phyloP scores from a whole-genome alignment of 2,329 filamentous ascomycete genomes.

The Nothophoma quercina region DNA sequence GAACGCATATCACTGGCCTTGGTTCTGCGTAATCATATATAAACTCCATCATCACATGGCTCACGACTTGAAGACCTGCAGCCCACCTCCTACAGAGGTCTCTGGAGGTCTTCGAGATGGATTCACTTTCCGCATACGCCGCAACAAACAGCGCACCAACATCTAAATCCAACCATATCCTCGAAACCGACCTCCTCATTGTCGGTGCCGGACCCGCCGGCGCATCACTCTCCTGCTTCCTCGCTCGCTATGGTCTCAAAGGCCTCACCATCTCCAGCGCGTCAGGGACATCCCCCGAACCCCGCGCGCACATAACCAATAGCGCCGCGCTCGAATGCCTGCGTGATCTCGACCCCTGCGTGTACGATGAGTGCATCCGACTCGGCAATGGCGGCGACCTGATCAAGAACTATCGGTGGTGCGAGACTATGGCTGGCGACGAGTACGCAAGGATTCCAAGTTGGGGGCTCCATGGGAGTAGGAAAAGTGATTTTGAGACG shows the following conservation, averaged over 20 bases:
- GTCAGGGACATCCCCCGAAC: slow-evolving; percentile 62
- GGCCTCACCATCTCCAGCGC: slow-evolving; percentile 63
- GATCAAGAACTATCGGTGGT: not conserved
- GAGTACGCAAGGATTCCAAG: slow-evolving; percentile 54
- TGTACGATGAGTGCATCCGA: slow-evolving; percentile 44
- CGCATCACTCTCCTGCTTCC: slow-evolving; percentile 62
- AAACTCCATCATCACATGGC: too few species aligned
- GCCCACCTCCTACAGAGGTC: too few species aligned
- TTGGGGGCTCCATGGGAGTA: slow-evolving; percentile 56
- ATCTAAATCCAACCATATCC: too few species aligned
- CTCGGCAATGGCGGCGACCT: not conserved
- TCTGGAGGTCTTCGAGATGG: too few species aligned
- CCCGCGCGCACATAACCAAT: slow-evolving; percentile 68
- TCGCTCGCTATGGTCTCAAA: slow-evolving; percentile 58
- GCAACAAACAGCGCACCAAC: too few species aligned
- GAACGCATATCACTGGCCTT: too few species aligned
- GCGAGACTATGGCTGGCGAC: slow-evolving; percentile 51
- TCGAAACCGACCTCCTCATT: too few species aligned
- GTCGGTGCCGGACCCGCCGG: slow-evolving; percentile 64
- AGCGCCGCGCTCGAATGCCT: slow-evolving; percentile 62
- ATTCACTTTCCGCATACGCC: too few species aligned
- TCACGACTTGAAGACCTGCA: too few species aligned
- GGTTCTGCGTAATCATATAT: too few species aligned
- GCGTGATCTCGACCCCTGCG: slow-evolving; percentile 55
- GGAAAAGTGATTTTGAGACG: too few species aligned